Conservation (phyloP, 108 stramenopile genomes). For the Conticribra weissflogii region DNA sequence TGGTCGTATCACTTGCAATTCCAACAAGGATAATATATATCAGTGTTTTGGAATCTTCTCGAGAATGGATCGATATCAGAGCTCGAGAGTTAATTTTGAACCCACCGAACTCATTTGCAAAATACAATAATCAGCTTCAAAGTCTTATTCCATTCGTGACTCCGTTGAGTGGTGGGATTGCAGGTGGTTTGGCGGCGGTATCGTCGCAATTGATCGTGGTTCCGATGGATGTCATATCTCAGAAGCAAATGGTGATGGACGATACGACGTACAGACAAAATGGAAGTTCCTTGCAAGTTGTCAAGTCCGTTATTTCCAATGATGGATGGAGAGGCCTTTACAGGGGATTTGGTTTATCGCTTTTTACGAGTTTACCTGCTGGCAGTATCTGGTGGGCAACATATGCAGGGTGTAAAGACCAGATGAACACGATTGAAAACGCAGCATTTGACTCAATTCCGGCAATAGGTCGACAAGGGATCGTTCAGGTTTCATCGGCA, state of each 20-base stretch:
- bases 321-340: constrained; percentile 49
- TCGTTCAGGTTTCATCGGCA: constrained; percentile 49
- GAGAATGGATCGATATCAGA: constrained; percentile 32
- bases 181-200: constrained; percentile 61
- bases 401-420: constrained; percentile 51
- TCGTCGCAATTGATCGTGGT: constrained; percentile 56
- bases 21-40: constrained; percentile 56
- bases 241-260: constrained; percentile 58
- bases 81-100: constrained; percentile 30
- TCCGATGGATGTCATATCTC: constrained; percentile 67
- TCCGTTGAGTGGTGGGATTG: constrained; percentile 53
- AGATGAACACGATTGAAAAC: constrained; percentile 20
- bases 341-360: constrained; percentile 56
- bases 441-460: constrained; percentile 4
- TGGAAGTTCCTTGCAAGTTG: constrained; percentile 39
- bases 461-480: constrained; percentile 25
- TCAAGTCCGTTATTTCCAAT: constrained; percentile 23
- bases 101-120: constrained; percentile 31
- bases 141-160: constrained; percentile 35
- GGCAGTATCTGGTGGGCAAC: constrained; percentile 63
- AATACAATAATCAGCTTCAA: constrained; percentile 15
- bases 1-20: constrained; percentile 54
- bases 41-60: constrained; percentile 43
- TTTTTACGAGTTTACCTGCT: constrained; percentile 56
- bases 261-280: constrained; percentile 13